phyloP scores from a whole-genome alignment of 371 early-diverging fungal species.

The Nematocida ironsii region DNA sequence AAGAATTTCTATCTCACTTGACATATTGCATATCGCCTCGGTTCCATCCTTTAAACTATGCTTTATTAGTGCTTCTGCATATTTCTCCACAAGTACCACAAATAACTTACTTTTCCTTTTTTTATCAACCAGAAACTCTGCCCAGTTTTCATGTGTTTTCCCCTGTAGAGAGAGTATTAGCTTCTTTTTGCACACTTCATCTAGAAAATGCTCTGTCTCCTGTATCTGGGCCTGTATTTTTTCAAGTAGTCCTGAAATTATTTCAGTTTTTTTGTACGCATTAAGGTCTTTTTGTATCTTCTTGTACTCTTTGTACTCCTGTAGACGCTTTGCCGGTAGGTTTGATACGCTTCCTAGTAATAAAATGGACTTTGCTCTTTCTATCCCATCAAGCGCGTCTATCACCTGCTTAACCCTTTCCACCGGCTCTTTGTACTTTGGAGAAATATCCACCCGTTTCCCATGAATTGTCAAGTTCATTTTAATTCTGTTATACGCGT shows the following conservation, averaged over 20 bases:
- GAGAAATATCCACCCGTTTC: not conserved
- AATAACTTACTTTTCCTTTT: not conserved
- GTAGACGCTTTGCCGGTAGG: not conserved
- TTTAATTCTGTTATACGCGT: conserved; percentile 47
- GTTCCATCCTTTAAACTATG: not conserved
- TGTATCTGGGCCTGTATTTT: not conserved
- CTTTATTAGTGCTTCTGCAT: conserved; percentile 6
- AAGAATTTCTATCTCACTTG: conserved; percentile 3
- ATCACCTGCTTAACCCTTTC: conserved; percentile 40
- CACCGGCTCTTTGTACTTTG: conserved; percentile 34
- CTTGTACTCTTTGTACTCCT: conserved; percentile 10
- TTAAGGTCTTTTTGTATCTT: conserved; percentile 1
- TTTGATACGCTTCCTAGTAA: no score
- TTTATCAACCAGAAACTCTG: conserved; percentile 25
- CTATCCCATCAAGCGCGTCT: conserved; percentile 14
- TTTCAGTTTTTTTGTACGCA: conserved; percentile 9
- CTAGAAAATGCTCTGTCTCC: conserved; percentile 26
- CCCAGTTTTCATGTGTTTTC: conserved; percentile 24
- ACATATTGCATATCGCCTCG: not conserved
- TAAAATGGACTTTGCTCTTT: conserved; percentile 18
- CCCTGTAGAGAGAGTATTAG: conserved; percentile 4
- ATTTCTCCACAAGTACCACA: not conserved
- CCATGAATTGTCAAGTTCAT: conserved; percentile 18
- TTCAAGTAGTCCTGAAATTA: not conserved
- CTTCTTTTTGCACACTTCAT: conserved; percentile 10